Evolutionary conservation across 371 early-diverging fungal genomes (phyloP).

Genomic region (Nematocida displodere): DNA sequence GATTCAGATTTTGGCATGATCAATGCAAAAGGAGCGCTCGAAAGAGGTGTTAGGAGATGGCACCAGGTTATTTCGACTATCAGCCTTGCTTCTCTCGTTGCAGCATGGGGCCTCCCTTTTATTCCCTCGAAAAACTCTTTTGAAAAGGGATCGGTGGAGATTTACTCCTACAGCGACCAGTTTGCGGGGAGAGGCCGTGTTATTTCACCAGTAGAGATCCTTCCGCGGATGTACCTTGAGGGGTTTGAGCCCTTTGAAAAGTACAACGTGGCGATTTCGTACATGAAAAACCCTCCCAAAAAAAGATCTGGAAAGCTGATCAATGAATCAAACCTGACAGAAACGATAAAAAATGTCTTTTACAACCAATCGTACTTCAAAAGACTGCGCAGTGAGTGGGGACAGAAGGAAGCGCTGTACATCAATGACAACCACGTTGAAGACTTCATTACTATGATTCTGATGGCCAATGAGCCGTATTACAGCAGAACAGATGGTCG

Average conservation of each 20-base stretch:
- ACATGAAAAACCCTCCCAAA: background rate
- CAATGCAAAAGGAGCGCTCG: too few relatives aligned
- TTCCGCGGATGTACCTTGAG: conserved; percentile 4
- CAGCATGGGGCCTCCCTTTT: background rate
- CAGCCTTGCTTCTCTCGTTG: background rate
- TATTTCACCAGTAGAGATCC: background rate
- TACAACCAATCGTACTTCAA: conserved; percentile 32
- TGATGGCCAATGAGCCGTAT: conserved; percentile 39
- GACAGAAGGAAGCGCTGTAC: background rate
- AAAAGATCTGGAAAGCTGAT: background rate
- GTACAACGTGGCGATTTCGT: conserved; percentile 6
- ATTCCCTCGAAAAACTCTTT: conserved; percentile 1
- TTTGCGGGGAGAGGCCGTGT: background rate
- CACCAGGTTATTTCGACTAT: background rate
- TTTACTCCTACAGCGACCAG: background rate
- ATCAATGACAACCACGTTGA: conserved; percentile 22
- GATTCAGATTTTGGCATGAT: too few relatives aligned
- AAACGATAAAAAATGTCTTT: conserved; percentile 12
- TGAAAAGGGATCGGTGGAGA: background rate
- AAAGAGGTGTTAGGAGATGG: too few relatives aligned
- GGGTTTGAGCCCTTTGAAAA: conserved; percentile 41
- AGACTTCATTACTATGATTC: conserved; percentile 44
- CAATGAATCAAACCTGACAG: background rate
- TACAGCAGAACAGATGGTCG: conserved; percentile 1
- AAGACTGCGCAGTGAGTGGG: conserved; percentile 1